Evolutionary conservation across 2,329 filamentous ascomycete species (phyloP).

Genomic region (Alternaria gaisen): DNA sequence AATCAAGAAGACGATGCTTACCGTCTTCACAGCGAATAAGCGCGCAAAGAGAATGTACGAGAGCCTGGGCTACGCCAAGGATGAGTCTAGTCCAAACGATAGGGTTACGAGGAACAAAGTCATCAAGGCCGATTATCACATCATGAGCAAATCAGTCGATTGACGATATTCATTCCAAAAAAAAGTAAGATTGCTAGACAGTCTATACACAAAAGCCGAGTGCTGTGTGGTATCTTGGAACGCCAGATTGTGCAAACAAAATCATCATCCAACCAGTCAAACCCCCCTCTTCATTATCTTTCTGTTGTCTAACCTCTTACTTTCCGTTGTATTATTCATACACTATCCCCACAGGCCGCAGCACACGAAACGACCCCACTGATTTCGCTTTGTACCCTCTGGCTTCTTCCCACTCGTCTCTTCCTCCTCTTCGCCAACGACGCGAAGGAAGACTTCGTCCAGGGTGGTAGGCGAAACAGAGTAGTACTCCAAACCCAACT

Average conservation of each 20-base stretch:
- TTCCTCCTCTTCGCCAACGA: conserved; percentile 77
- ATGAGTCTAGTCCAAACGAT: conserved; percentile 62
- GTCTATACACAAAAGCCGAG: neutral
- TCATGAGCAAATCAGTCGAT: conserved; percentile 35
- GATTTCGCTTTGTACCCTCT: conserved; percentile 5
- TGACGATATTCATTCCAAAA: neutral
- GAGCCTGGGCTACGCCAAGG: conserved; percentile 64
- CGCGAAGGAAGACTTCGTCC: conserved; percentile 88
- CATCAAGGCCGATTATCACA: conserved; percentile 37
- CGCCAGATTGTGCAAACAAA: neutral
- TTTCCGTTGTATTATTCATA: neutral
- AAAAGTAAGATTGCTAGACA: neutral
- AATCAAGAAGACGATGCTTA: conserved; percentile 75
- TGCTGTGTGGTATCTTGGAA: neutral
- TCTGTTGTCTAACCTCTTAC: neutral
- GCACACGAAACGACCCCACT: neutral
- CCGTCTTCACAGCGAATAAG: conserved; percentile 72
- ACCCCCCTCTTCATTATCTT: neutral
- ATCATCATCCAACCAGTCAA: neutral
- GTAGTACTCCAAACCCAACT: conserved; percentile 82
- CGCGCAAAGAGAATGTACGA: conserved; percentile 68
- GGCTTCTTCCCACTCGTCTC: conserved; percentile 25
- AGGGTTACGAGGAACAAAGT: conserved; percentile 40
- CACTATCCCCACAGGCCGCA: neutral
- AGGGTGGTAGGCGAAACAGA: conserved; percentile 86